Percentiles rank a stretch among this genome's conserved stretches.
These are phyloP conservation scores for Scutellaria baicalensis DNA, from an alignment of 257 asterid species.

Conservation along the genomic window DNA sequence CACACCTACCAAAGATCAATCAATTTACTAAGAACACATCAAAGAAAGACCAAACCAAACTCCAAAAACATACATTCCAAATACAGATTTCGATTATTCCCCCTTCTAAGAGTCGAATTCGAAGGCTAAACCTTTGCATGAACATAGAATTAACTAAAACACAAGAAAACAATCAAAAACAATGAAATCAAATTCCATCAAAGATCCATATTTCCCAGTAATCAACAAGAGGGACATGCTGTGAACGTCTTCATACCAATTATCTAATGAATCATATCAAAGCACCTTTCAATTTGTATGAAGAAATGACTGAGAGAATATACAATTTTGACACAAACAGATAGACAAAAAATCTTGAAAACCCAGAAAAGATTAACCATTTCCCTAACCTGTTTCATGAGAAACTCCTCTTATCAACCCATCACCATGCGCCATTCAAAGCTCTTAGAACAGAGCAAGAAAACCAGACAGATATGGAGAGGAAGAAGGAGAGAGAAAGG, in stretches of 20 bases:
- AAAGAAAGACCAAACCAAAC: background rate
- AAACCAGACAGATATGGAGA: background rate
- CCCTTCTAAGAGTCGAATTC: background rate
- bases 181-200: background rate
- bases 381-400: constrained; percentile 35
- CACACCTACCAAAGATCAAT: constrained; percentile 27
- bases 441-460: constrained; percentile 8
- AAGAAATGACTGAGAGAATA: background rate
- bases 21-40: background rate
- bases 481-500: background rate
- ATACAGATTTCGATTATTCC: background rate
- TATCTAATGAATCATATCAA: background rate
- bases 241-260: background rate
- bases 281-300: background rate
- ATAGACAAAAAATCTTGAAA: background rate
- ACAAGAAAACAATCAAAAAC: background rate
- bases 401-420: constrained; percentile 28
- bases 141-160: constrained; percentile 1
- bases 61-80: background rate
- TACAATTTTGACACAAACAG: background rate
- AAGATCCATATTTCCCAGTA: background rate
- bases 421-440: constrained; percentile 48
- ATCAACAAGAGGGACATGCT: background rate
- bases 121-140: background rate
- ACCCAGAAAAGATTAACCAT: constrained; percentile 12